These are phyloP conservation scores for Rossbeevera mucosa DNA, from an alignment of 768 basidiomycete genomes.

Conservation along the genomic window DNA sequence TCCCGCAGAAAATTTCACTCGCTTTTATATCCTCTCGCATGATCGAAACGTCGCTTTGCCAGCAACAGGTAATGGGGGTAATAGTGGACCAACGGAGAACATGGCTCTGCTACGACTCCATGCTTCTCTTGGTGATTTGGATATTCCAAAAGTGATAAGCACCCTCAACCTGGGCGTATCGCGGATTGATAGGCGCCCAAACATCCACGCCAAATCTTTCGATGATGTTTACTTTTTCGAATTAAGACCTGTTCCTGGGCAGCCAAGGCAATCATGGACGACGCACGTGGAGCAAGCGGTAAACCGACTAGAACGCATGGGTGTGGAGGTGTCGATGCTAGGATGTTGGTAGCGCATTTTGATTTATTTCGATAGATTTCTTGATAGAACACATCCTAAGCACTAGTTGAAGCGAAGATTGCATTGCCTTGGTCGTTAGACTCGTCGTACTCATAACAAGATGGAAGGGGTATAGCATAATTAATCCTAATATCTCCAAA, in stretches of 20 bases:
- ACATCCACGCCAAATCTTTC: slow-evolving; percentile 42
- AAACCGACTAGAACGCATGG: slow-evolving; percentile 30
- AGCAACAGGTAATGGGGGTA: too few relatives aligned
- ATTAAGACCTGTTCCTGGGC: slow-evolving; percentile 25
- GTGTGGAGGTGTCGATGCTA: slow-evolving; percentile 37
- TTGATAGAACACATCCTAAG: not conserved
- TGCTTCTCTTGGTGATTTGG: not conserved
- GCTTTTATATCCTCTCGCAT: slow-evolving; percentile 58
- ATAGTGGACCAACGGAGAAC: slow-evolving; percentile 15
- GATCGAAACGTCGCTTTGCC: slow-evolving; percentile 31
- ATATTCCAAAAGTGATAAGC: slow-evolving; percentile 26
- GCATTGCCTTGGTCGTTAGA: not conserved
- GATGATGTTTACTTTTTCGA: slow-evolving; percentile 64
- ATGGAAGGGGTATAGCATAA: not conserved
- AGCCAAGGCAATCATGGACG: slow-evolving; percentile 26
- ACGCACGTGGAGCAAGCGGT: slow-evolving; percentile 34
- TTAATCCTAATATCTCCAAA: not conserved
- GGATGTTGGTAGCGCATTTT: slow-evolving; percentile 44
- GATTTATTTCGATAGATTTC: not conserved
- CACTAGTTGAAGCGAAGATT: not conserved
- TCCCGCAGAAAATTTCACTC: slow-evolving; percentile 57
- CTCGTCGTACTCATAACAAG: not conserved
- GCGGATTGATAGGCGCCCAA: slow-evolving; percentile 66
- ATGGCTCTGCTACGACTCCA: slow-evolving; percentile 40
- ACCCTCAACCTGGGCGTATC: slow-evolving; percentile 41